Base-by-base conservation (phyloP, 1,284 basidiomycete species). In the Volvariella surrecta region DNA sequence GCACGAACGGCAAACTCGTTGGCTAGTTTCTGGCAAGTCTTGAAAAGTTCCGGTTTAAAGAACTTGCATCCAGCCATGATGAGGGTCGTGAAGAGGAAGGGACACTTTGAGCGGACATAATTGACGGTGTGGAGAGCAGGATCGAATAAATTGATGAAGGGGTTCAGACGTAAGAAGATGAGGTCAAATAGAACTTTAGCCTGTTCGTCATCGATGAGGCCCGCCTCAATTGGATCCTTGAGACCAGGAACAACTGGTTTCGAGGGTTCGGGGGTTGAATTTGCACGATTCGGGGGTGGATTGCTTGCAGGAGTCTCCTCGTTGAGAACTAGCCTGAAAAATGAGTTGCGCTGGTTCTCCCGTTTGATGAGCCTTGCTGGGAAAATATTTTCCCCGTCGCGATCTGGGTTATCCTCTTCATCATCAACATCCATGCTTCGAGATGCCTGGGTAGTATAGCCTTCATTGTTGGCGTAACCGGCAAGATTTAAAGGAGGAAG, bases 11-110 rank as follows among this genome's bases (percentile, higher is more conserved):
- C 78, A 53, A 82, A 74, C 43, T 82, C 79, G 48, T 85, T 73
- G 17, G 79, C 82, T 19, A 88, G 69, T 50, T 75, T 76, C 49
- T 79, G 77, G 51, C 78, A 84, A 21, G 68, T 64, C 50, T 74
- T 75, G 61, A 83, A 89, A 28, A 77, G 59, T 39, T 78, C 75
- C 7, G 80, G 75, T 47, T 75, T 75, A 67, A 88, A 91, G 55
- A 91, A 91, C 60, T 91, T 89, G 68, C 82, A 83, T 17, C 81
- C 83, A 13, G 82, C 85, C 73, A 88, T 84, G 55, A 91, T 69
- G 45, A 92, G 72, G 24, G 81, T 77, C 4, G 88, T 86, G 60
- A 89, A 91, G 42, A 92, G 68, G 54, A 91, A 82, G 0, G 84
- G 81, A 40, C 78, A 86, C 48, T 74, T 76, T 17, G 70, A 69